A percentile compares a stretch with the other conserved stretches of the same genome.
These are phyloP conservation scores for Gossypium herbaceum DNA, from an alignment of 345 rosid genomes.

Conservation along the genomic window DNA sequence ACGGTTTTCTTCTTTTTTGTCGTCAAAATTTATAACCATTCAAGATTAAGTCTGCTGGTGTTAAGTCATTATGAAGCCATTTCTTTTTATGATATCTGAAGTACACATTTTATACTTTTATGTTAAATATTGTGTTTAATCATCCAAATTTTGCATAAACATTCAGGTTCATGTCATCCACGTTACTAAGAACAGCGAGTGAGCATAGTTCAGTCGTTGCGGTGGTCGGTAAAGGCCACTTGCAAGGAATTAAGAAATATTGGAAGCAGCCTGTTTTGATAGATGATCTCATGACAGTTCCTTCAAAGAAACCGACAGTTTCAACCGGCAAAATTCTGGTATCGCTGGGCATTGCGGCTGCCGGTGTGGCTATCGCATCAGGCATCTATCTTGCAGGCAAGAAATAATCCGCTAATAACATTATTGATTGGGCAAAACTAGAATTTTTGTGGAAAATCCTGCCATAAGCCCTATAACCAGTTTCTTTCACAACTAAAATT, in stretches of 20 bases:
- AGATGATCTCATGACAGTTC: slow-evolving; percentile 67
- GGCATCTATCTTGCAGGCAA: slow-evolving; percentile 59
- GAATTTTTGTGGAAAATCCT: background rate
- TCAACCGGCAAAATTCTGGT: slow-evolving; percentile 51
- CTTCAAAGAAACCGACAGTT: slow-evolving; percentile 39
- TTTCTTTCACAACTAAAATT: background rate
- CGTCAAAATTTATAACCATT: background rate
- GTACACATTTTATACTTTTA: background rate
- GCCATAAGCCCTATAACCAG: background rate
- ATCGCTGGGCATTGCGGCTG: slow-evolving; percentile 61
- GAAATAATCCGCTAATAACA: slow-evolving; percentile 28
- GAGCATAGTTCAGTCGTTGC: slow-evolving; percentile 86
- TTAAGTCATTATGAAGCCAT: background rate
- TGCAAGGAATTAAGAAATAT: slow-evolving; percentile 74
- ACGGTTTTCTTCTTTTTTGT: background rate
- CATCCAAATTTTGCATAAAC: slow-evolving; percentile 13
- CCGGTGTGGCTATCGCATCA: slow-evolving; percentile 66
- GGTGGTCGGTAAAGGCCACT: slow-evolving; percentile 97
- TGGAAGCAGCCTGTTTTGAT: slow-evolving; percentile 85
- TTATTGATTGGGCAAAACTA: background rate
- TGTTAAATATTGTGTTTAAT: background rate
- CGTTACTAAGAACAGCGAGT: slow-evolving; percentile 57
- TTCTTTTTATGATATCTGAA: background rate
- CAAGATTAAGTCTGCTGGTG: background rate
- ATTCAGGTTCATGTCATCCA: slow-evolving; percentile 83